These are phyloP conservation scores for Aspergillus panamensis DNA, from an alignment of 495 filamentous ascomycete genomes.

Conservation along the genomic window DNA sequence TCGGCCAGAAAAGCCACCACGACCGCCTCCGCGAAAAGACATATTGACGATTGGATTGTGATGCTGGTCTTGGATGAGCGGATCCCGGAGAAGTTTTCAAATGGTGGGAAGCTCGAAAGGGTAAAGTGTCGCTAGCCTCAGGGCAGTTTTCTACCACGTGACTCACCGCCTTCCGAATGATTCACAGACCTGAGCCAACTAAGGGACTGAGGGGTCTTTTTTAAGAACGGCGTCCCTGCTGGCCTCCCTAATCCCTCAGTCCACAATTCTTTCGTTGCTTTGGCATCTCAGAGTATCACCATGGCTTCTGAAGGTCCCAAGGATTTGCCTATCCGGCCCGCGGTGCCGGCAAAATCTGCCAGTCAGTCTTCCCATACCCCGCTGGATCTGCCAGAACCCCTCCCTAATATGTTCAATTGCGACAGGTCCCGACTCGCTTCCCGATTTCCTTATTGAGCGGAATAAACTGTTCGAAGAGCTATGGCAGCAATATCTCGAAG, in stretches of 20 bases:
- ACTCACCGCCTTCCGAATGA: conserved; percentile 40
- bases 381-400: conserved; percentile 23
- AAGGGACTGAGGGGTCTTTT: conserved; percentile 4
- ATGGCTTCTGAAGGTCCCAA: conserved; percentile 44
- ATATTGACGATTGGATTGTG: conserved; percentile 37
- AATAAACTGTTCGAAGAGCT: conserved; percentile 84
- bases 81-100: conserved; percentile 47
- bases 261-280: conserved; percentile 21
- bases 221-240: conserved; percentile 22
- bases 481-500: conserved; percentile 75
- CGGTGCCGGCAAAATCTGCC: conserved; percentile 31
- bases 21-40: conserved; percentile 53
- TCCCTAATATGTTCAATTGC: conserved; percentile 29
- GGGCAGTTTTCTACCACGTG: conserved; percentile 42
- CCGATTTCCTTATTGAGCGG: conserved; percentile 77
- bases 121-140: conserved; percentile 47
- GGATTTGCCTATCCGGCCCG: conserved; percentile 40
- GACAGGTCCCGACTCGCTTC: conserved; percentile 48
- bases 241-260: conserved; percentile 5
- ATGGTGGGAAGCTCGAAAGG: conserved; percentile 47
- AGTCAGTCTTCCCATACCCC: conserved; percentile 20
- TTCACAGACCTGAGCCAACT: conserved; percentile 18
- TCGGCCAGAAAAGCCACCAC: conserved; percentile 47
- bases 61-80: conserved; percentile 26
- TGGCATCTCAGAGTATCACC: conserved; percentile 15